Evolutionary conservation across 371 early-diverging fungal species (phyloP), one percentile per base, ranked within the genome.

Genomic region (Mucor indicus): DNA sequence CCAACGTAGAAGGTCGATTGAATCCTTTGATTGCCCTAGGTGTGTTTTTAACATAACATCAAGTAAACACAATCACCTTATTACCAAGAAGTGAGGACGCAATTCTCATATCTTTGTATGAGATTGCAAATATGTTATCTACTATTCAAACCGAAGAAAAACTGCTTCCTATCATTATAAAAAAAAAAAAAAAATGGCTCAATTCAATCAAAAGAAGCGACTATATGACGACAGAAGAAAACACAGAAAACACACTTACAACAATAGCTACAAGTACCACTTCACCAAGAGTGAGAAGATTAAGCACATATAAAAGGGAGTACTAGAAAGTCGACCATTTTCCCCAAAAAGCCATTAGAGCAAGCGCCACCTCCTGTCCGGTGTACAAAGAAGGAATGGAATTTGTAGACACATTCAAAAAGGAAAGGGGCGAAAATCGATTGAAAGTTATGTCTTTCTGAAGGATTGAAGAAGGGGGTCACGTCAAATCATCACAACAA

Each of bases 231-330:
- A 45, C 27, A 29, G 44, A 44, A 42, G 29, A 42, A 36, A 36
- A 20, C 36, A 36, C 36, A 21, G 21, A 38, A 38, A 38, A 38
- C 44, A 44, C 13, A 44, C 32, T 44, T 44, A 32, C 44, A 44
- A 21, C 44, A 11, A 21, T 21, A 44, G 12, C 29, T 44, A 44
- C 17, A 44, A 44, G 2, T 36, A 36, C 46, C 20, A 31, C 32
- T 43, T 31, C 44, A 32, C 20, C 46, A 45, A 45, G 46, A 45
- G 46, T 35, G 33, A n/a, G n/a, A n/a, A n/a, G n/a, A n/a, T n/a
- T n/a, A n/a, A n/a, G n/a, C n/a, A n/a, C n/a, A n/a, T n/a, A n/a
- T n/a, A n/a, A n/a, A n/a, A n/a, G n/a, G n/a, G n/a, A n/a, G n/a
- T n/a, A n/a, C n/a, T n/a, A n/a, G n/a, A n/a, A n/a, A n/a, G n/a